phyloP scores from a whole-genome alignment of 345 rosid species.

The Cochlearia excelsa region DNA sequence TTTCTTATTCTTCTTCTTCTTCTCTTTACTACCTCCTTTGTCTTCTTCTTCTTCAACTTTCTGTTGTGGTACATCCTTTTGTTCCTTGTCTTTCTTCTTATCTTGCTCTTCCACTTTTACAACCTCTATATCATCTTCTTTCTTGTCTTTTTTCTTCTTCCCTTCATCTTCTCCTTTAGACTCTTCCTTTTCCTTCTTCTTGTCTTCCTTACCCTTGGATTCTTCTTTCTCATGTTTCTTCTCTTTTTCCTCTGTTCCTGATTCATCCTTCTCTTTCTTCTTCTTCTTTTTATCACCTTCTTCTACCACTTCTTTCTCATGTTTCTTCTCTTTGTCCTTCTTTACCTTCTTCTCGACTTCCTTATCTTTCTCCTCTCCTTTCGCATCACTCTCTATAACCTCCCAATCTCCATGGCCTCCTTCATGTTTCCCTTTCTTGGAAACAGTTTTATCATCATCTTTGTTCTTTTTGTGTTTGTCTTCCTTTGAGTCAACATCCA shows the following conservation, averaged over 20 bases:
- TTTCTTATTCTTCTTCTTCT: conserved; percentile 5
- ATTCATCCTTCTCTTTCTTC: too few relatives aligned
- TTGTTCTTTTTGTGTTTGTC: conserved; percentile 19
- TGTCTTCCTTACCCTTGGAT: too few relatives aligned
- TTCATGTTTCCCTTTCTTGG: background rate
- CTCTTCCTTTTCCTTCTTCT: background rate
- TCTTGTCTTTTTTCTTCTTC: conserved; percentile 10
- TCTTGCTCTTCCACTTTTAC: background rate
- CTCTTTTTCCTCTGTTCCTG: background rate
- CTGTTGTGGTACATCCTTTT: conserved; percentile 3
- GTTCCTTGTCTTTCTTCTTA: conserved; percentile 3
- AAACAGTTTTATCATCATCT: background rate
- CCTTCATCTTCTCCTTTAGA: conserved; percentile 1
- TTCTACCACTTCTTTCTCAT: background rate
- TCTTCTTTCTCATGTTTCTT: background rate
- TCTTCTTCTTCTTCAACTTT: conserved; percentile 15
- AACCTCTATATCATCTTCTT: conserved; percentile 9
- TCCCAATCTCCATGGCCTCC: background rate
- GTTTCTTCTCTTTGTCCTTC: conserved; percentile 1
- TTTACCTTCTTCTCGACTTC: background rate
- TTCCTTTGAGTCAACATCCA: conserved; percentile 10
- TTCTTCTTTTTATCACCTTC: too few relatives aligned
- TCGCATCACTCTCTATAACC: background rate
- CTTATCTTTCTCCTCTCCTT: conserved; percentile 8
- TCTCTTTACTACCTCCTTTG: conserved; percentile 1